Percentiles rank a stretch among this genome's conserved stretches.
phyloP scores from a whole-genome alignment of 495 filamentous ascomycete genomes.

The Talaromyces wortmannii region DNA sequence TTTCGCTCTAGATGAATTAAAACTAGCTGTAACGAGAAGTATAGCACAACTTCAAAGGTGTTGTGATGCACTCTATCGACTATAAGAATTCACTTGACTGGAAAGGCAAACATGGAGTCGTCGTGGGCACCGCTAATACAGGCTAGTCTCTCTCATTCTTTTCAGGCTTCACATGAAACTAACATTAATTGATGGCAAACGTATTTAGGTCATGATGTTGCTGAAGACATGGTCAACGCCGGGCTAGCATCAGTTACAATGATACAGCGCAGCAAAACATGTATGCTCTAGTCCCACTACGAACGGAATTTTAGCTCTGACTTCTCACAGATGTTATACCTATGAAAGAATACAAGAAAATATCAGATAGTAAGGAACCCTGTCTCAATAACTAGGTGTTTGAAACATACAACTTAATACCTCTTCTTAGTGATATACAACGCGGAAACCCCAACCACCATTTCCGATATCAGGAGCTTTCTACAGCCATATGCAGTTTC shows the following conservation, averaged over 20 bases:
- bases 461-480: constrained; percentile 15
- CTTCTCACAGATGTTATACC: constrained; percentile 17
- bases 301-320: background rate
- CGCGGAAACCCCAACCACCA: constrained; percentile 13
- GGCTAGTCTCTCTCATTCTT: constrained; percentile 8
- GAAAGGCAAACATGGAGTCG: constrained; percentile 27
- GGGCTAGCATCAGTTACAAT: constrained; percentile 29
- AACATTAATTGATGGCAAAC: background rate
- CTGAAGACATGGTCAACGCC: constrained; percentile 32
- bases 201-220: constrained; percentile 29
- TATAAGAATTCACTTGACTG: constrained; percentile 19
- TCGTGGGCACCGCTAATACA: constrained; percentile 37
- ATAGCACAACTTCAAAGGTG: constrained; percentile 18
- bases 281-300: constrained; percentile 6
- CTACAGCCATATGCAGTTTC: constrained; percentile 14
- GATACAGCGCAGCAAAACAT: constrained; percentile 25
- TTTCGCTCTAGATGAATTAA: background rate
- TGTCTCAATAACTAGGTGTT: background rate
- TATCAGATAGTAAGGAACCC: background rate
- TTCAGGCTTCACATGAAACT: background rate
- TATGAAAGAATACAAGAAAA: constrained; percentile 10
- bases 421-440: constrained; percentile 26
- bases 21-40: background rate
- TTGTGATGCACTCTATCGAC: constrained; percentile 19
- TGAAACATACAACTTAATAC: background rate